Percentiles rank a stretch among this genome's conserved stretches.
Conservation (phyloP, 2,329 filamentous ascomycete species). For the Beauveria rudraprayagi region DNA sequence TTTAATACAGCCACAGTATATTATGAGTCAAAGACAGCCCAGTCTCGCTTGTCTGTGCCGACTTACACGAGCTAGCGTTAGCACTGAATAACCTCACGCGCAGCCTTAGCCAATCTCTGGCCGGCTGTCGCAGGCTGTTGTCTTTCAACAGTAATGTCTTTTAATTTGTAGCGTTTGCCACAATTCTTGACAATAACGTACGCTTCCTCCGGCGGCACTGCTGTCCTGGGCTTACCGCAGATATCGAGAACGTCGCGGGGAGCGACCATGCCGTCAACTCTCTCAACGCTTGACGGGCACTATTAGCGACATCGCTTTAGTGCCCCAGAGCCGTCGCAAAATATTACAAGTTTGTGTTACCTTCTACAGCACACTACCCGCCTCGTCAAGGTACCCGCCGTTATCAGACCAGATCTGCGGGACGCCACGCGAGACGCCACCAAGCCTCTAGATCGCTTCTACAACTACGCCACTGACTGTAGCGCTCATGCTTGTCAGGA, state of each 20-base stretch:
- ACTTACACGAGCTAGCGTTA: not conserved
- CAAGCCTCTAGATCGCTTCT: constrained; percentile 19
- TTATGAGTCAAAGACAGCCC: not conserved
- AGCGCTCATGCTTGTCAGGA: too few relatives aligned
- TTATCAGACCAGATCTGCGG: constrained; percentile 10
- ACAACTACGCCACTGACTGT: not conserved
- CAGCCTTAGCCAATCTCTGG: not conserved
- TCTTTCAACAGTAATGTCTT: not conserved
- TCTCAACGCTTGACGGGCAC: too few relatives aligned
- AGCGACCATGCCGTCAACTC: too few relatives aligned
- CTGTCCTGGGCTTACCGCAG: too few relatives aligned
- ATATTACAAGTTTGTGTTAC: not conserved
- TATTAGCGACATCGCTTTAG: too few relatives aligned
- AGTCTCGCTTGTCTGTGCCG: not conserved
- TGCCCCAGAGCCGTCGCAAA: constrained; percentile 3
- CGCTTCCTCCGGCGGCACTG: too few relatives aligned
- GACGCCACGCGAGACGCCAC: constrained; percentile 13
- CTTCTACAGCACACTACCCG: not conserved
- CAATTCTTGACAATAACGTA: too few relatives aligned
- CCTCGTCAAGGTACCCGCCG: constrained; percentile 11
- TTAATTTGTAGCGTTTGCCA: too few relatives aligned
- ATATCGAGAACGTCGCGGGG: too few relatives aligned
- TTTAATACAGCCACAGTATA: not conserved
- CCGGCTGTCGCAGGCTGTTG: constrained; percentile 5
- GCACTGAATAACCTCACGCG: not conserved